Percentiles rank a stretch among this genome's conserved stretches.
These are phyloP conservation scores for Colletotrichum godetiae DNA, from an alignment of 2,329 filamentous ascomycete genomes.

Conservation along the genomic window DNA sequence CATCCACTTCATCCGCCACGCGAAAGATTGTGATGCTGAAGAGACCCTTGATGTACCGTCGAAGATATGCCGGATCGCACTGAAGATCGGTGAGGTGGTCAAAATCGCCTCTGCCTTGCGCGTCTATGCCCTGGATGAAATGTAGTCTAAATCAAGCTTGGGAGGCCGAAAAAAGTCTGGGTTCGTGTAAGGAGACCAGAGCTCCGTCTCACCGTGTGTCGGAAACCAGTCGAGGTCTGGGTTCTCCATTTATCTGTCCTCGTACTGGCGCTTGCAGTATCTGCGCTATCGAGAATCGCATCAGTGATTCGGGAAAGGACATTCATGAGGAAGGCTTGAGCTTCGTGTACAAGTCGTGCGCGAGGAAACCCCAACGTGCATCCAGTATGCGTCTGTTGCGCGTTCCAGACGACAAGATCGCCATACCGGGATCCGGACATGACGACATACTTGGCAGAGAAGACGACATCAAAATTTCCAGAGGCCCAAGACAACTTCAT, in stretches of 20 bases:
- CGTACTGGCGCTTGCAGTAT: background rate
- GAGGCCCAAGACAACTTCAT: background rate
- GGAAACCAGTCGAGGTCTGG: background rate
- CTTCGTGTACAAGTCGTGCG: background rate
- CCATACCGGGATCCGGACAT: background rate
- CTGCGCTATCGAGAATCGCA: background rate
- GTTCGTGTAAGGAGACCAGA: background rate
- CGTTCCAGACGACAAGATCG: background rate
- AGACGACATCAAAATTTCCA: background rate
- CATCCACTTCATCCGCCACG: rapidly evolving
- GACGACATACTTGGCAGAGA: background rate
- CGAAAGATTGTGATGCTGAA: background rate
- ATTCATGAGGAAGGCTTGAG: background rate
- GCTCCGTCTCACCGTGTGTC: background rate
- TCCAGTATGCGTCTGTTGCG: background rate
- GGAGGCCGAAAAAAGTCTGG: background rate
- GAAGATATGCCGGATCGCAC: background rate
- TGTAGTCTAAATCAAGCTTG: background rate
- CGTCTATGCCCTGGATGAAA: background rate
- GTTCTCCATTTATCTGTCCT: background rate
- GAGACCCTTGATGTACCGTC: background rate
- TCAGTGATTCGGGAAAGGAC: background rate
- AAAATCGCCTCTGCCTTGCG: background rate
- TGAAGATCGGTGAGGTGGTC: background rate
- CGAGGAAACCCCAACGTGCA: background rate